Evolutionary conservation across 2,329 filamentous ascomycete genomes (phyloP), one percentile per base, ranked within the genome.

Genomic region (Fusarium acutatum): DNA sequence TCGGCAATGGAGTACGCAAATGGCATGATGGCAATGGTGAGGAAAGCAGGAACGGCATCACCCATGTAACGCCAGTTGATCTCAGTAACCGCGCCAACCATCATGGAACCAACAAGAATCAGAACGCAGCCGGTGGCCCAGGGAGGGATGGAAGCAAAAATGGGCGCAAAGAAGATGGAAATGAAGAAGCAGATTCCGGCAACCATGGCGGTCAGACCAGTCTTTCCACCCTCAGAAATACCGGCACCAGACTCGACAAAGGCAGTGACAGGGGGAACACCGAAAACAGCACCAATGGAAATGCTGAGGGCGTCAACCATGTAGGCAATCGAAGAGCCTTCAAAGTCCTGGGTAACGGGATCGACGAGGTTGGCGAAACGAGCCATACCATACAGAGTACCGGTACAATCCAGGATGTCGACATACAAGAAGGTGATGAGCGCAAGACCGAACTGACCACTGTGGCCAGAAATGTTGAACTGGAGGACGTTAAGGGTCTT

Each of bases 121-220:
- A 97, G 88, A n/a, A 95, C 95, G 80, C 93, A 95, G 53, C 94
- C 94, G 1, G 94, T 97, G 6, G 94, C 94, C 93, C 94, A 97
- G 0, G 94, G 92, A 9, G 94, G 94, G 65, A 97, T 96, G 0
- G 93, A 95, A 15, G 94, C 94, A 79, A 97, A 97, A 64, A 97
- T 96, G 0, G 94, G 94, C 0, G 94, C 94, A 80, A 97, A 97
- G 86, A 97, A 97, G 69, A 97, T 89, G 64, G 93, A 90, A 79
- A 97, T 90, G 84, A 97, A 92, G 86, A 97, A 97, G 83, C 92
- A 95, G 56, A 97, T 64, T 10, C 94, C 94, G 0, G 93, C 92
- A 22, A 90, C 86, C 81, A 96, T 93, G 52, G 94, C 91, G 0
- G 94, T 96, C n/a, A 97, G 83, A 22, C 94, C 94, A 0, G 94